Evolutionary conservation across 2,329 filamentous ascomycete species (phyloP), one percentile per base, ranked within the genome.

Genomic region (Xylariaceae sp.): DNA sequence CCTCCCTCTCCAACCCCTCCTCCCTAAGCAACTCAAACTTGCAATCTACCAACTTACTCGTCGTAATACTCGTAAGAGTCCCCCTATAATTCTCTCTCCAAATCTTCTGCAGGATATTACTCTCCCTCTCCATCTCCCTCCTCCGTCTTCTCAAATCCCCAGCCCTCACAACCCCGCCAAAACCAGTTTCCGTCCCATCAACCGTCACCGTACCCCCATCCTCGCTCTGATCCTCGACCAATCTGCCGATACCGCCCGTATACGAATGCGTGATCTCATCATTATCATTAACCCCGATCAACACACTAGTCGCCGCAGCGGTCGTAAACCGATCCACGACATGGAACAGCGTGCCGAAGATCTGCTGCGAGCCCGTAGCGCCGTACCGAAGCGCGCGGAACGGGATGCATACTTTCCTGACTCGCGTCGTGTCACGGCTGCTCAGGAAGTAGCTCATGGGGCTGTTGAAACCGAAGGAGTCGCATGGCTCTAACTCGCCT

Each of bases 361-460:
- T 70, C 56, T 73, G 69, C 51, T 75, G 73, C 9, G 65, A 64
- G 53, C 69, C 71, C 43, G 70, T 65, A 42, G 69, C 64, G 43
- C 71, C 70, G 49, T 73, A 71, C 19, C 68, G 66, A 49, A 78
- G 65, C 58, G 75, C 73, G 30, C 65, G 61, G 47, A 76, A 74
- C 1, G 71, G 65, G 49, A 73, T 69, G 5, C 71, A 75, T 6
- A 76, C 65, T 54, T 71, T 68, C 19, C 67, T 62, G 45, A 78
- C 74, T 27, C 73, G 70, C 12, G 54, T 54, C 31, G 73, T 69
- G 58, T 77, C 75, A 48, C 43, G 49, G 17, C 45, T 36, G 6
- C 45, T 36, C 30, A 78, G 53, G 57, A 77, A 78, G 57, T 77
- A 75, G 42, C 72, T 68, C 72, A 76, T 73, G 22, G 75, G 74